Evolutionary conservation across 2,329 filamentous ascomycete genomes (phyloP).

Genomic region (Ophiostoma sp.): DNA sequence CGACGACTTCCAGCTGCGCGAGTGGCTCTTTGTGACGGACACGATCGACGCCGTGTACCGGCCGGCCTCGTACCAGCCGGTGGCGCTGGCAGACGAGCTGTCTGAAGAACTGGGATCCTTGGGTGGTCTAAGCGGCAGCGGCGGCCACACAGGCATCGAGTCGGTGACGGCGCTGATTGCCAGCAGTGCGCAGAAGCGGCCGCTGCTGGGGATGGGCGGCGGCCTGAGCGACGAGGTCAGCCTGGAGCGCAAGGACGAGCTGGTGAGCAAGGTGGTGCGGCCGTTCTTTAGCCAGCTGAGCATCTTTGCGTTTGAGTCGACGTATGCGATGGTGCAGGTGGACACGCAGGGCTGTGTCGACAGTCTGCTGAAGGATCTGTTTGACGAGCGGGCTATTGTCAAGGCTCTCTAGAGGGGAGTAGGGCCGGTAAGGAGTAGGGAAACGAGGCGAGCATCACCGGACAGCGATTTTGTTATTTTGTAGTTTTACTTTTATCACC

Average conservation of each 20-base stretch:
- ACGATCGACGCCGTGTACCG: constrained; percentile 94
- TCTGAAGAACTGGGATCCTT: constrained; percentile 50
- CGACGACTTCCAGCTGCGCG: constrained; percentile 95
- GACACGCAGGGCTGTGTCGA: constrained; percentile 61
- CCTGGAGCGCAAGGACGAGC: constrained; percentile 58
- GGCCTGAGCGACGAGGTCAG: constrained; percentile 52
- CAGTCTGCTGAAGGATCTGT: constrained; percentile 66
- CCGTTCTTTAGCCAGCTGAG: constrained; percentile 90
- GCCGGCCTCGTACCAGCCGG: constrained; percentile 60
- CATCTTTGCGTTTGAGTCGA: constrained; percentile 88
- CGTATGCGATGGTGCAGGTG: constrained; percentile 72
- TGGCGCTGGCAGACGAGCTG: constrained; percentile 65
- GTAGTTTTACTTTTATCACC: not conserved
- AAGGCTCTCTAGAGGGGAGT: constrained; percentile 45
- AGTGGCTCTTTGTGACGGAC: constrained; percentile 96
- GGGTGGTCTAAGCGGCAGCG: constrained; percentile 2
- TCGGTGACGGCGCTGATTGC: constrained; percentile 37
- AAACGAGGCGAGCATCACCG: not conserved
- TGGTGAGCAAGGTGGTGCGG: constrained; percentile 71
- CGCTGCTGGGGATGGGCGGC: constrained; percentile 46
- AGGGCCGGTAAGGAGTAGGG: not conserved
- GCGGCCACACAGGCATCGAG: constrained; percentile 31
- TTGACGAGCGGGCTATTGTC: constrained; percentile 68
- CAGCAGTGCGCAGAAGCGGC: constrained; percentile 39
- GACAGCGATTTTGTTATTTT: not conserved